These are phyloP conservation scores for Nevesoporus exiguus DNA, from an alignment of 768 basidiomycete genomes.

Conservation along the genomic window DNA sequence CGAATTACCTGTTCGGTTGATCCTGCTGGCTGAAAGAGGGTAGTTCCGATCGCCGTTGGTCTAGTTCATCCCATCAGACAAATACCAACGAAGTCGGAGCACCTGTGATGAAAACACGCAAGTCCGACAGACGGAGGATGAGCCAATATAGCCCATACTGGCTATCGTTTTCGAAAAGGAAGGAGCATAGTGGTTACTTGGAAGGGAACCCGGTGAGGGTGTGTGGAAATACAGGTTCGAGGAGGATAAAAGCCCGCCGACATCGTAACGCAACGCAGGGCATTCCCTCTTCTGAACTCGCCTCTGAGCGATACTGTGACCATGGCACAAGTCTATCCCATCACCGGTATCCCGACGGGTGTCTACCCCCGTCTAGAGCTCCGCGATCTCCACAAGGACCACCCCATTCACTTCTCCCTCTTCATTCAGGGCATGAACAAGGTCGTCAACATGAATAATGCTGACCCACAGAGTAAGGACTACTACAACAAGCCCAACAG, in stretches of 20 bases:
- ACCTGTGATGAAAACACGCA: no score
- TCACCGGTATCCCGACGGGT: constrained; percentile 4
- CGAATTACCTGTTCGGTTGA: no score
- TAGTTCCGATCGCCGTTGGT: no score
- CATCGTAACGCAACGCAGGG: neutral
- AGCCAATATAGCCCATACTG: no score
- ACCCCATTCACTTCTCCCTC: constrained; percentile 14
- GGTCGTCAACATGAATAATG: neutral
- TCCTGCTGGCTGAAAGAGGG: no score
- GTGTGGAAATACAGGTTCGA: neutral
- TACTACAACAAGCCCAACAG: constrained; percentile 15
- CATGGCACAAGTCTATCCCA: constrained; percentile 13
- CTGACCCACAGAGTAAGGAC: no score
- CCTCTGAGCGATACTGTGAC: neutral
- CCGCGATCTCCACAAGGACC: constrained; percentile 8
- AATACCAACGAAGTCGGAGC: no score
- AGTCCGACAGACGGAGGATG: no score
- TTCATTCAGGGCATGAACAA: constrained; percentile 16
- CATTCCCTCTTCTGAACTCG: neutral
- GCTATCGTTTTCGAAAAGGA: no score
- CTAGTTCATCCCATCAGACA: no score
- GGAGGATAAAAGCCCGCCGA: neutral
- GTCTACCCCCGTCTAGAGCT: constrained; percentile 17
- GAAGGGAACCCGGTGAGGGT: neutral
- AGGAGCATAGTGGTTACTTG: no score